Evolutionary conservation across 371 early-diverging fungal species (phyloP).

Genomic region (Apophysomyces trapeziformis): DNA sequence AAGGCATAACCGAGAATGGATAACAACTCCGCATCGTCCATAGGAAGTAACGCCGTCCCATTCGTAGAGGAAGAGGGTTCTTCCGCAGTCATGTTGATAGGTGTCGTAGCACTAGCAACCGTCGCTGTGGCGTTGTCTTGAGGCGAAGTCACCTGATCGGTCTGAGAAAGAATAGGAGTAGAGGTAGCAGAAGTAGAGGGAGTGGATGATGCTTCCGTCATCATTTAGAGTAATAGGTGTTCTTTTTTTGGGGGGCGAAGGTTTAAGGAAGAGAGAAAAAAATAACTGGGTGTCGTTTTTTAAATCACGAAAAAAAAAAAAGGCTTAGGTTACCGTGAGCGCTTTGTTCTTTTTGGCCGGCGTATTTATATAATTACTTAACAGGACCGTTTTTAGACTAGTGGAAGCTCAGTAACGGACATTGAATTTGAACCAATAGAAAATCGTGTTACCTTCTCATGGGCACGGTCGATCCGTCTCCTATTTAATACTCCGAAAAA

Average conservation of each 20-base stretch:
- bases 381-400: neutral
- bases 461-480: neutral
- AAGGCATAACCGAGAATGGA: neutral
- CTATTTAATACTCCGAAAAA: slow-evolving; percentile 3
- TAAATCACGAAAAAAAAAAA: neutral
- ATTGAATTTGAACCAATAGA: neutral
- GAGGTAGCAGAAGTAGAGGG: too few relatives aligned
- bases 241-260: too few relatives aligned
- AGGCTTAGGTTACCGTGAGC: too few relatives aligned
- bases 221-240: neutral
- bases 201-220: neutral
- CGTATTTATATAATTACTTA: neutral
- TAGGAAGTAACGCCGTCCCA: neutral
- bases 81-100: too few relatives aligned
- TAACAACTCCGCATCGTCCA: slow-evolving; percentile 14
- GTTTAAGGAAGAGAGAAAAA: too few relatives aligned
- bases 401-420: neutral
- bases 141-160: neutral
- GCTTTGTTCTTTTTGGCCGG: neutral
- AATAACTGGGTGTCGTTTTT: neutral
- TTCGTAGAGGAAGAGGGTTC: neutral
- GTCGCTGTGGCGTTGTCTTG: neutral
- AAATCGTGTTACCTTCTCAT: neutral
- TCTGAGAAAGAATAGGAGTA: neutral
- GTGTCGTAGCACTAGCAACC: too few relatives aligned